Evolutionary conservation across 768 basidiomycete genomes (phyloP).

Genomic region (Melanogaster broomeanus): DNA sequence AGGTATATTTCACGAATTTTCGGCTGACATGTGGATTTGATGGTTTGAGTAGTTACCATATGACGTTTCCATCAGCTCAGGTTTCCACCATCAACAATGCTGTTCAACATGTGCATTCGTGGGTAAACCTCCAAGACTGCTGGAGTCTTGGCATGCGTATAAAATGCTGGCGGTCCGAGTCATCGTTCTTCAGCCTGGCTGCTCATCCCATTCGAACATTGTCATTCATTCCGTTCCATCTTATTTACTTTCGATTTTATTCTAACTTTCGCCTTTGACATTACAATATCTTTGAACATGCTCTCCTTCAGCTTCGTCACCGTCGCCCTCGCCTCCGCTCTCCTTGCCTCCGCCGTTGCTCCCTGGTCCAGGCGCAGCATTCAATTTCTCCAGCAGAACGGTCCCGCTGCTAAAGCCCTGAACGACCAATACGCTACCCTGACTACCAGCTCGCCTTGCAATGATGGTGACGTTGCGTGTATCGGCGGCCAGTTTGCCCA

Average conservation of each 20-base stretch:
- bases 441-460: conserved; percentile 18
- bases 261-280: conserved; percentile 5
- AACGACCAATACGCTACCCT: conserved; percentile 21
- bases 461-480: conserved; percentile 18
- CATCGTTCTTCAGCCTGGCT: conserved; percentile 11
- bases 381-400: conserved; percentile 23
- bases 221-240: conserved; percentile 5
- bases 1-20: too few species aligned
- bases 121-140: background rate
- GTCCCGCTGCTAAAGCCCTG: conserved; percentile 23
- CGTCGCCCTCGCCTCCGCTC: conserved; percentile 11
- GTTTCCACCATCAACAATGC: conserved; percentile 8
- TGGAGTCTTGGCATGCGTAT: conserved; percentile 2
- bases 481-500: conserved; percentile 17
- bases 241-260: conserved; percentile 2
- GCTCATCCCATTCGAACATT: conserved; percentile 12
- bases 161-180: background rate
- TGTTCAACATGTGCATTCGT: background rate
- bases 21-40: too few species aligned
- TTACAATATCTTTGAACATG: conserved; percentile 20
- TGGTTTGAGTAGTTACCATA: too few species aligned
- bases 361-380: conserved; percentile 13
- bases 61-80: too few species aligned
- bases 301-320: conserved; percentile 15
- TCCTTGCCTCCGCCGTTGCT: conserved; percentile 20